Evolutionary conservation across 1,284 basidiomycete genomes (phyloP).

Genomic region (Cryptococcus sp.): DNA sequence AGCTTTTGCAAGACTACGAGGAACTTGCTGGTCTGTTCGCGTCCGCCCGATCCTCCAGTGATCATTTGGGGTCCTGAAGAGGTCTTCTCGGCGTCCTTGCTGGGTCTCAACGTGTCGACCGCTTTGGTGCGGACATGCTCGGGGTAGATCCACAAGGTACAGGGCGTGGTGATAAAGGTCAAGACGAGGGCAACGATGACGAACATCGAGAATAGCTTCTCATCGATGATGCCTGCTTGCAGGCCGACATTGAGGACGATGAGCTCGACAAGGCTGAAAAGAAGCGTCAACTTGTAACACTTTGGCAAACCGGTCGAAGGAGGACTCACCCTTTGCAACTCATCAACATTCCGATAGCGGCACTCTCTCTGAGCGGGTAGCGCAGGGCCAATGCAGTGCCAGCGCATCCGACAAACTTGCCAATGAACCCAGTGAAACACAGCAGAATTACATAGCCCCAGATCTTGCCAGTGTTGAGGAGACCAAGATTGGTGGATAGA

Average conservation of each 20-base stretch:
- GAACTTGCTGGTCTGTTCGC: constrained; percentile 56
- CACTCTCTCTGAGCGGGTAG: constrained; percentile 75
- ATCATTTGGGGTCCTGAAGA: constrained; percentile 21
- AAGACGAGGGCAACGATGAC: constrained; percentile 82
- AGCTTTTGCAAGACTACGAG: constrained; percentile 87
- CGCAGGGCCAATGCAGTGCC: constrained; percentile 65
- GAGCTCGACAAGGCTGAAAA: constrained; percentile 69
- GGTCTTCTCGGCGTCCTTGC: constrained; percentile 30
- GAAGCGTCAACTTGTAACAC: constrained; percentile 1
- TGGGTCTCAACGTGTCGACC: constrained; percentile 7
- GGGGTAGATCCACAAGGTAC: constrained; percentile 77
- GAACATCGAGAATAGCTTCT: constrained; percentile 74
- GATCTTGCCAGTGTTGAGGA: constrained; percentile 68
- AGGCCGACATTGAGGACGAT: constrained; percentile 93
- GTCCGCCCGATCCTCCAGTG: constrained; percentile 35
- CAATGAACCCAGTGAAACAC: constrained; percentile 74
- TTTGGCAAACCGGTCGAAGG: not conserved
- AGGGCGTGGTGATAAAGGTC: constrained; percentile 86
- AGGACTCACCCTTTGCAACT: constrained; percentile 79
- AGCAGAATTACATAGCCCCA: constrained; percentile 88
- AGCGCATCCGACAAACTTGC: constrained; percentile 74
- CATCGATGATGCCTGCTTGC: constrained; percentile 73
- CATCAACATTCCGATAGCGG: constrained; percentile 88
- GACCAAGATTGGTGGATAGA: constrained; percentile 76
- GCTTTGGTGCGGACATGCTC: constrained; percentile 56